phyloP scores from a whole-genome alignment of 106 monocot species.

The Ottelia alismoides region DNA sequence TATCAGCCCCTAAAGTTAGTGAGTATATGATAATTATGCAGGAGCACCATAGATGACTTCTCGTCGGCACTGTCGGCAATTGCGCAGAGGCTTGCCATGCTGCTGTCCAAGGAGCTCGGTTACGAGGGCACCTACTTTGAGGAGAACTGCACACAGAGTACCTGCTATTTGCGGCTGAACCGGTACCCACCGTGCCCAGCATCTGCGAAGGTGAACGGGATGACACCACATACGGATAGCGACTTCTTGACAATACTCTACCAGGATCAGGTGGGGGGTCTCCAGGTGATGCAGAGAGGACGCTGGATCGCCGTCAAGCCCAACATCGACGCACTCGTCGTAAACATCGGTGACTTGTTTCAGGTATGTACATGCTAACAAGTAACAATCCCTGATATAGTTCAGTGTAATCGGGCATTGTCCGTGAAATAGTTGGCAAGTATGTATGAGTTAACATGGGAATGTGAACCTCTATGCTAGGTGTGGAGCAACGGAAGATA shows the following conservation, averaged over 20 bases:
- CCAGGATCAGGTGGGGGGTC: slow-evolving; percentile 41
- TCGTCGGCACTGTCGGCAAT: slow-evolving; percentile 16
- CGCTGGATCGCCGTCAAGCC: slow-evolving; percentile 47
- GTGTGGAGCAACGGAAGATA: slow-evolving; percentile 46
- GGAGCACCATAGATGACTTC: slow-evolving; percentile 23
- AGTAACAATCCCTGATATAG: too few relatives aligned
- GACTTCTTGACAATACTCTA: slow-evolving; percentile 40
- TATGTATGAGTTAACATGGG: neutral
- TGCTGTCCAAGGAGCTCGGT: slow-evolving; percentile 17
- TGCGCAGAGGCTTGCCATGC: slow-evolving; percentile 18
- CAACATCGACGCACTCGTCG: slow-evolving; percentile 20
- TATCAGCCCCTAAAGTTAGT: too few relatives aligned
- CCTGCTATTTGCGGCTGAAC: slow-evolving; percentile 42
- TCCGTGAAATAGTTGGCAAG: too few relatives aligned
- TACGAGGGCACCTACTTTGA: slow-evolving; percentile 2
- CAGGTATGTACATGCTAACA: too few relatives aligned
- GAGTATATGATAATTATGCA: too few relatives aligned
- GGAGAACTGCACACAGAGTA: slow-evolving; percentile 16
- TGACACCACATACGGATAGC: slow-evolving; percentile 51
- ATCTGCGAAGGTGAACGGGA: slow-evolving; percentile 10
- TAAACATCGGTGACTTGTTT: slow-evolving; percentile 61
- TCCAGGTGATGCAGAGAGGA: slow-evolving; percentile 36
- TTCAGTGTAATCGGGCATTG: too few relatives aligned
- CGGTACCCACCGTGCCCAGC: slow-evolving; percentile 34
- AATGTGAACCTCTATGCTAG: slow-evolving; percentile 10